Conservation (phyloP, 345 rosid genomes). For the Physaria fendleri region DNA sequence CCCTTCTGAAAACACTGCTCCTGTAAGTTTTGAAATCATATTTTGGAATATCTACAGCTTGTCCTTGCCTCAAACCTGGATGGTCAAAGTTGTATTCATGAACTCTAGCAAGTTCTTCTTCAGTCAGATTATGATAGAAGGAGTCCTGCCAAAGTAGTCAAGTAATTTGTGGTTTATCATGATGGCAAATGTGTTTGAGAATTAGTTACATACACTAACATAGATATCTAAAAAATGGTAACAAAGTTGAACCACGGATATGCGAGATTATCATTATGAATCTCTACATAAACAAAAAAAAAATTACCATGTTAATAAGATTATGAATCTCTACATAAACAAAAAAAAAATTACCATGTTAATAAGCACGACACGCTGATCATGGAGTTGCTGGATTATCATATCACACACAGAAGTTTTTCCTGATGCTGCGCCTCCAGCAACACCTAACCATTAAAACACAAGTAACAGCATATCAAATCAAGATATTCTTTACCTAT, state of each 20-base stretch:
- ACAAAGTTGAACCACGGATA: background rate
- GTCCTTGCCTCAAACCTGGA: constrained; percentile 92
- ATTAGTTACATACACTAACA: background rate
- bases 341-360: constrained; percentile 54
- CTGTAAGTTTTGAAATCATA: constrained; percentile 90
- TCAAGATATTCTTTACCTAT: background rate
- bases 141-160: constrained; percentile 73
- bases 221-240: background rate
- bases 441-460: constrained; percentile 56
- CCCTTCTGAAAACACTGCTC: constrained; percentile 63
- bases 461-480: constrained; percentile 4
- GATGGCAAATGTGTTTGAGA: background rate
- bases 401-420: constrained; percentile 98
- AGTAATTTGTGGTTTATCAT: constrained; percentile 3
- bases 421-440: constrained; percentile 98
- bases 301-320: constrained; percentile 82
- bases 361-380: constrained; percentile 96
- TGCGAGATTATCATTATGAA: no score
- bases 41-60: constrained; percentile 90
- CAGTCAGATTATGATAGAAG: constrained; percentile 88
- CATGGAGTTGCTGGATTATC: constrained; percentile 99
- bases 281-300: background rate
- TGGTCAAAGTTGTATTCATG: constrained; percentile 99
- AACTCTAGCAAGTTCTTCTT: constrained; percentile 79
- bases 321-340: background rate